A percentile compares a stretch with the other conserved stretches of the same genome.
These are phyloP conservation scores for Cladosporium austrohemisphaericum DNA, from an alignment of 2,329 filamentous ascomycete genomes.

Conservation along the genomic window DNA sequence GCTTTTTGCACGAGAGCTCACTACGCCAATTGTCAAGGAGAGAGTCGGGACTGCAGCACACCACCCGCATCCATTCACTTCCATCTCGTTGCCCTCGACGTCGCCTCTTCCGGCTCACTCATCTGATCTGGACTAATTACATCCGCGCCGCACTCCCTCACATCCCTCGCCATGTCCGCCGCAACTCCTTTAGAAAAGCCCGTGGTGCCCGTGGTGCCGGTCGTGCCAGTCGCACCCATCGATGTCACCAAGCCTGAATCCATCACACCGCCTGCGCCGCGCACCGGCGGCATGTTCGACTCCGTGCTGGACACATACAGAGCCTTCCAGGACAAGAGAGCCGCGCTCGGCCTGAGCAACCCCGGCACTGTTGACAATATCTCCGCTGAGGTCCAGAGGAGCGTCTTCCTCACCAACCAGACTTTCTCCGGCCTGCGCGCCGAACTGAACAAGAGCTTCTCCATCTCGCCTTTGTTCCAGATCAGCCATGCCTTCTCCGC, in stretches of 20 bases:
- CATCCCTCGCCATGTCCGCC: slow-evolving; percentile 13
- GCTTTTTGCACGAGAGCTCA: slow-evolving; percentile 12
- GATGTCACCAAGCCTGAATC: slow-evolving; percentile 21
- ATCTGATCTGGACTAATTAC: slow-evolving; percentile 5
- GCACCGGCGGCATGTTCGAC: slow-evolving; percentile 30
- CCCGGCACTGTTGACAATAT: slow-evolving; percentile 89
- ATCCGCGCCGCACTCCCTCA: slow-evolving; percentile 1
- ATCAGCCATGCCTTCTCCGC: slow-evolving; percentile 95
- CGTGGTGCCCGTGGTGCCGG: slow-evolving; percentile 16
- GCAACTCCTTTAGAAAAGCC: slow-evolving; percentile 26
- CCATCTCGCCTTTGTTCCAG: slow-evolving; percentile 89
- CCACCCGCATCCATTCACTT: neutral
- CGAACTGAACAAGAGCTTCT: slow-evolving; percentile 95
- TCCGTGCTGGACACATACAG: slow-evolving; percentile 63
- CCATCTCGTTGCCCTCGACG: neutral
- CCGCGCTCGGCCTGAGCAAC: slow-evolving; percentile 82
- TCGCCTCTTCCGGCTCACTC: slow-evolving; percentile 4
- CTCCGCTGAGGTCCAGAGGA: slow-evolving; percentile 87
- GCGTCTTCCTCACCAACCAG: slow-evolving; percentile 93
- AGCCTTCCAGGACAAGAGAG: slow-evolving; percentile 80
- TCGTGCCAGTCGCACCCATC: slow-evolving; percentile 22
- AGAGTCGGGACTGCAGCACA: neutral
- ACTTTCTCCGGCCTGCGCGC: slow-evolving; percentile 96
- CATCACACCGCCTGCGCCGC: slow-evolving; percentile 21
- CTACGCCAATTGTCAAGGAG: neutral